Evolutionary conservation across 371 early-diverging fungal species (phyloP), one percentile per base, ranked within the genome.

Genomic region (Zopfochytrium polystomum): DNA sequence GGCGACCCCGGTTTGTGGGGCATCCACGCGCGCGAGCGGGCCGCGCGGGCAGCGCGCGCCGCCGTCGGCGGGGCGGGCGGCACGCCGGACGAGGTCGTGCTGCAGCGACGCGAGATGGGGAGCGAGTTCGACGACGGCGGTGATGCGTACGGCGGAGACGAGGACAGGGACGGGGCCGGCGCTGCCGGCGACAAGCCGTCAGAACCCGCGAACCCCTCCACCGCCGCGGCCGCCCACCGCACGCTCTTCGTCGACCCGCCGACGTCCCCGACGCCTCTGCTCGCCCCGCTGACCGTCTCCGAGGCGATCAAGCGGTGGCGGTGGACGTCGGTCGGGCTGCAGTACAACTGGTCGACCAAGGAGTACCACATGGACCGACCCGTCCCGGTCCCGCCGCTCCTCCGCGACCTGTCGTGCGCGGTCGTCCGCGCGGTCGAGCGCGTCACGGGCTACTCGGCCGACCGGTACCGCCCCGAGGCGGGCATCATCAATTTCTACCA

Each of bases 401-500:
- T 90, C 1, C 75, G 67, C 22, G 77, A 76, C 3, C 43, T 90
- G 4, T 73, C 85, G 23, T 74, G 74, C 18, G 80, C 83, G 3
- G 81, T 92, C 1, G 84, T 82, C 18, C 67, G 68, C 25, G 34
- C 52, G n/a, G 67, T 75, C 1, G 61, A 68, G 31, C 62, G 66
- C 58, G 65, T 68, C 22, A 80, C 81, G 34, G 63, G 68, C 15
- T 88, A 84, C 56, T 57, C 71, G n/a, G 75, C 70, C 9, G 59
- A 71, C 0, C 67, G 80, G 44, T 95, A 81, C 65, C 68, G 67
- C 27, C 81, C 94, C 35, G 92, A 98, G 70, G 97, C 95, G 5
- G 98, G 96, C 11, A 89, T 98, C 1, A 68, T 96, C 32, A 98
- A 98, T 68, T 96, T 87, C 67, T 98, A 98, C 64, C 89, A 90